A percentile compares a stretch with the other conserved stretches of the same genome.
phyloP scores from a whole-genome alignment of 371 early-diverging fungal genomes.

The Sanchytrium tribonematis region DNA sequence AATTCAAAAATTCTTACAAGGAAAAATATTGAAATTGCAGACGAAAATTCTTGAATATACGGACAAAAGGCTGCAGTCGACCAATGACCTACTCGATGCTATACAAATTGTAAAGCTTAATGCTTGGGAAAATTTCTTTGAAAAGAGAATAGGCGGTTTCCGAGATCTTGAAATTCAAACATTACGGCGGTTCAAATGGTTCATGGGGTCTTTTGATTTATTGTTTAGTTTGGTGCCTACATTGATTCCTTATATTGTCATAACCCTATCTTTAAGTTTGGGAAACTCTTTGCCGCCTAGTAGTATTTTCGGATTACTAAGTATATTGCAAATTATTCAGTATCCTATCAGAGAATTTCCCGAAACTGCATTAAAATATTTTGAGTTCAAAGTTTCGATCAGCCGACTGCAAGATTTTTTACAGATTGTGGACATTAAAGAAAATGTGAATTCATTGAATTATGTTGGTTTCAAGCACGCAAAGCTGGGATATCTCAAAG shows the following conservation, averaged over 20 bases:
- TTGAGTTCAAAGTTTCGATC: neutral
- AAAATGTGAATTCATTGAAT: neutral
- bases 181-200: neutral
- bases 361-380: neutral
- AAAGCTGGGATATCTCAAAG: slow-evolving; percentile 12
- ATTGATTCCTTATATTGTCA: slow-evolving; percentile 22
- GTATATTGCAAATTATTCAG: neutral
- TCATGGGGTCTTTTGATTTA: slow-evolving; percentile 2
- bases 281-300: slow-evolving; percentile 11
- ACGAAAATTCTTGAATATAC: neutral
- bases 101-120: slow-evolving; percentile 45
- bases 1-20: neutral
- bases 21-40: neutral
- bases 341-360: neutral
- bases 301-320: neutral
- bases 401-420: neutral
- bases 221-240: slow-evolving; percentile 15
- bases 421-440: neutral
- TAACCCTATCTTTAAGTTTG: slow-evolving; percentile 29
- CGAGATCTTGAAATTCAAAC: slow-evolving; percentile 15
- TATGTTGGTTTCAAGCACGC: neutral
- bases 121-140: slow-evolving; percentile 37
- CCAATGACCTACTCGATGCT: slow-evolving; percentile 8
- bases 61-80: neutral
- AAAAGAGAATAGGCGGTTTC: slow-evolving; percentile 16